phyloP scores from a whole-genome alignment of 495 filamentous ascomycete species.

The Penicillium fimorum region DNA sequence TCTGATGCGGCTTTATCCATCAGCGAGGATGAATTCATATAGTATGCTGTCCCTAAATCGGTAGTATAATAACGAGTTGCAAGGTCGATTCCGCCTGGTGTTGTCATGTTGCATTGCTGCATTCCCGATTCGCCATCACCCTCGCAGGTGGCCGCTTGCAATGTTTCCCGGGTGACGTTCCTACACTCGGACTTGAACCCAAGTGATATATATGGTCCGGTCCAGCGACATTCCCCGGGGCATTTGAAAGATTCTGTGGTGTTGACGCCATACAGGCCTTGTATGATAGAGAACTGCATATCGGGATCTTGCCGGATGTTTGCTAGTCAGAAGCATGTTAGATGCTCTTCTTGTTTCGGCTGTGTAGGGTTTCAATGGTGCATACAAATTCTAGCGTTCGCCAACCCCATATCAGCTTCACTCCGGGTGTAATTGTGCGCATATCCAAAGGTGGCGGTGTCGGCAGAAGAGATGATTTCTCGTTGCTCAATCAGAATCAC shows the following conservation, averaged over 20 bases:
- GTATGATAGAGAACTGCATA: constrained; percentile 18
- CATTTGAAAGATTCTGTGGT: constrained; percentile 16
- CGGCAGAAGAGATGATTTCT: constrained; percentile 5
- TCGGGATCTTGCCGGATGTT: constrained; percentile 17
- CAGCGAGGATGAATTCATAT: constrained; percentile 3
- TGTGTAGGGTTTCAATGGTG: constrained; percentile 2
- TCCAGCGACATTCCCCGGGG: constrained; percentile 16
- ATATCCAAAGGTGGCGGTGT: constrained; percentile 17
- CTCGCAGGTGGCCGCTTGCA: constrained; percentile 15
- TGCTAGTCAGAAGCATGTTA: constrained; percentile 14
- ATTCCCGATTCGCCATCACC: background rate
- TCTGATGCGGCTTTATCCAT: background rate
- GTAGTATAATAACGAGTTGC: background rate
- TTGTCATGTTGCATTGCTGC: constrained; percentile 5
- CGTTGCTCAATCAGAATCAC: constrained; percentile 22
- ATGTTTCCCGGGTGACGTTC: constrained; percentile 20
- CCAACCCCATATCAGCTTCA: no score
- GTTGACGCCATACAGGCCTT: constrained; percentile 17
- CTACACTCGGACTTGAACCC: constrained; percentile 19
- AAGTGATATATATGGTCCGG: constrained; percentile 18
- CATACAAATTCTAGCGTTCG: no score
- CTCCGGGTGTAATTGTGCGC: constrained; percentile 17
- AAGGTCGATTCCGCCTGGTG: background rate
- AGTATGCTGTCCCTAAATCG: constrained; percentile 3
- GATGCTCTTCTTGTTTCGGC: constrained; percentile 3